phyloP scores from a whole-genome alignment of 257 asterid genomes.

The Haberlea rhodopensis region DNA sequence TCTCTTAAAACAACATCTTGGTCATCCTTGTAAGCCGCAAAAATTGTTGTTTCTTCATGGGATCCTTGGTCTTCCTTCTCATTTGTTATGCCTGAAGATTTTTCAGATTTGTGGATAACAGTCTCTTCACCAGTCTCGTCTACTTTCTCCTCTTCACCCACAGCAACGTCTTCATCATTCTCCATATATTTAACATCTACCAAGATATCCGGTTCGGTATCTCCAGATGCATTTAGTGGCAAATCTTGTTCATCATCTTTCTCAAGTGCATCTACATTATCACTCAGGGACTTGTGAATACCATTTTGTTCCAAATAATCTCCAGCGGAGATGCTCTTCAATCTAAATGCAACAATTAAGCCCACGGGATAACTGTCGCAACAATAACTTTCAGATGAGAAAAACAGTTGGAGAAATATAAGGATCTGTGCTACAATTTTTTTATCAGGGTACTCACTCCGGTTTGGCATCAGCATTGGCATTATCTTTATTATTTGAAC shows the following conservation, averaged over 20 bases:
- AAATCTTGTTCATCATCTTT: conserved; percentile 40
- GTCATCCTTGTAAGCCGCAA: conserved; percentile 53
- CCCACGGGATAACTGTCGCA: conserved; percentile 82
- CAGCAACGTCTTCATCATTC: conserved; percentile 34
- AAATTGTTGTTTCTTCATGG: conserved; percentile 35
- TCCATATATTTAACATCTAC: conserved; percentile 32
- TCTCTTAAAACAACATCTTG: conserved; percentile 82
- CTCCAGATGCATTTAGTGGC: conserved; percentile 30
- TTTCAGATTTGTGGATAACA: conserved; percentile 36
- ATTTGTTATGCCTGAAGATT: conserved; percentile 34
- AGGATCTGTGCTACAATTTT: neutral
- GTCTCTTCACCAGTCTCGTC: conserved; percentile 35
- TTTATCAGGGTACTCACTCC: conserved; percentile 46
- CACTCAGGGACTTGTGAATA: conserved; percentile 29
- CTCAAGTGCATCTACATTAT: conserved; percentile 32
- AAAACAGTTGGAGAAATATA: conserved; percentile 7
- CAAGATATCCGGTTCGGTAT: conserved; percentile 30
- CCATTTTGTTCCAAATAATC: conserved; percentile 47
- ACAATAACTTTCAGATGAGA: conserved; percentile 18
- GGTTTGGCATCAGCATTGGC: conserved; percentile 43
- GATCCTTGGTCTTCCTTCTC: conserved; percentile 43
- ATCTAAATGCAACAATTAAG: conserved; percentile 69
- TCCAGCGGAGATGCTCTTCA: conserved; percentile 53
- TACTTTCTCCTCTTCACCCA: conserved; percentile 37
- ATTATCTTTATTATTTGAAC: conserved; percentile 52